Percentiles rank a stretch among this genome's conserved stretches.
Conservation (phyloP, 768 basidiomycete species). For the Tylopilus rubrobrunneus region DNA sequence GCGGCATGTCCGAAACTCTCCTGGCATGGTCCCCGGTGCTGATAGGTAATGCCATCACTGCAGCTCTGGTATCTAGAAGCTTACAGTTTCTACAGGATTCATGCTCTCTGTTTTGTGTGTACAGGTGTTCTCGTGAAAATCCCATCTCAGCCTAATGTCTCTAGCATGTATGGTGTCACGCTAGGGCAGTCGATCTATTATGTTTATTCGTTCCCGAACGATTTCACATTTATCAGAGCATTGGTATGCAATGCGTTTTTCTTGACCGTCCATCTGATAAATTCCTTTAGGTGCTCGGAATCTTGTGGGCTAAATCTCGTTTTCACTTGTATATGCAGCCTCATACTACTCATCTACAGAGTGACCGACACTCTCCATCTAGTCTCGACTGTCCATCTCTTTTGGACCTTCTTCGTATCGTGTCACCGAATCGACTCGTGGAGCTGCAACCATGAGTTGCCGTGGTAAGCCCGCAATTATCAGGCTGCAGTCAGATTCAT, state of each 20-base stretch:
- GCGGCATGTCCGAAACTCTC: background rate
- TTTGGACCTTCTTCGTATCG: slow-evolving; percentile 6
- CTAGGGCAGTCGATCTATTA: slow-evolving; percentile 11
- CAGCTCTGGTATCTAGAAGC: background rate
- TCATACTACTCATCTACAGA: background rate
- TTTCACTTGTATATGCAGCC: background rate
- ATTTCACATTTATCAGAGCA: background rate
- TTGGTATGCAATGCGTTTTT: background rate
- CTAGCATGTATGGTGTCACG: slow-evolving; percentile 11
- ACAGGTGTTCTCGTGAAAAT: background rate
- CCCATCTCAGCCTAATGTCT: background rate
- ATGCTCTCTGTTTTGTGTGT: slow-evolving; percentile 3
- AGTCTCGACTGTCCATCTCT: background rate
- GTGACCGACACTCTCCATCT: slow-evolving; percentile 6
- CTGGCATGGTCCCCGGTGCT: slow-evolving; percentile 7
- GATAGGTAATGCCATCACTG: background rate
- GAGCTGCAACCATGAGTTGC: slow-evolving; percentile 1
- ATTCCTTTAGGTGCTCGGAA: background rate
- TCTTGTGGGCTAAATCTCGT: background rate
- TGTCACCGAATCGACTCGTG: background rate
- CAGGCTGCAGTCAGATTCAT: background rate
- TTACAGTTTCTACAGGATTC: background rate
- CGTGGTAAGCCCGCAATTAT: background rate
- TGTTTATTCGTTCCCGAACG: slow-evolving; percentile 5
- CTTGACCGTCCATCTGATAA: background rate